Evolutionary conservation across 2,329 filamentous ascomycete species (phyloP).

Genomic region (Pestalotiopsis sp.): DNA sequence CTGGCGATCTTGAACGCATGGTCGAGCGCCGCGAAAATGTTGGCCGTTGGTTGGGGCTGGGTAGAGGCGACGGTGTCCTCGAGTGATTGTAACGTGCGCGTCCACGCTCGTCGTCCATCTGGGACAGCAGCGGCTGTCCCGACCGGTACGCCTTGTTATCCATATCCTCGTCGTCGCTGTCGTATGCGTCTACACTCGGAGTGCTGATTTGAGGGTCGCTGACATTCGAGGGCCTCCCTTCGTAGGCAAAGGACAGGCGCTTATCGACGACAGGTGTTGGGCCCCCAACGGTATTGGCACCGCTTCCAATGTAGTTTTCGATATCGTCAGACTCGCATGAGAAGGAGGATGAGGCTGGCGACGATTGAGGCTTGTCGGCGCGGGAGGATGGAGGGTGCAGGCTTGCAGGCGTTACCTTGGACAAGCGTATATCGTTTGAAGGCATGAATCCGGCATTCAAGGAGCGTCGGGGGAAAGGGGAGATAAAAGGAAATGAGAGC

Average conservation of each 20-base stretch:
- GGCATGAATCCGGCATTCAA: conserved; percentile 21
- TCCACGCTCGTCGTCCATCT: conserved; percentile 33
- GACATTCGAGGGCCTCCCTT: conserved; percentile 15
- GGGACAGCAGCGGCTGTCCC: conserved; percentile 43
- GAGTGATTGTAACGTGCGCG: conserved; percentile 28
- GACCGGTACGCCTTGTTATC: conserved; percentile 46
- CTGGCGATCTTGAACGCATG: conserved; percentile 79
- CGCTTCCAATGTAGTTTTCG: conserved; percentile 29
- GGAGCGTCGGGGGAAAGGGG: conserved; percentile 12
- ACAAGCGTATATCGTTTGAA: conserved; percentile 28
- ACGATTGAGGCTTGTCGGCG: conserved; percentile 19
- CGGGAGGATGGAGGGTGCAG: conserved; percentile 18
- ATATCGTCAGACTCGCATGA: conserved; percentile 27
- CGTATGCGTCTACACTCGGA: conserved; percentile 34
- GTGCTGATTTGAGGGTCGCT: conserved; percentile 2
- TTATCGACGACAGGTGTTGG: conserved; percentile 26
- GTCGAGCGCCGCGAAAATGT: conserved; percentile 61
- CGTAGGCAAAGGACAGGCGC: conserved; percentile 23
- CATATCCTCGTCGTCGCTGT: conserved; percentile 43
- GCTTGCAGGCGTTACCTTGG: conserved; percentile 25
- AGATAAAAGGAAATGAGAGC: conserved; percentile 8
- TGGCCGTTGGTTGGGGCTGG: conserved; percentile 30
- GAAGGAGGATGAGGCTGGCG: conserved; percentile 24
- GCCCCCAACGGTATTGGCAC: conserved; percentile 27
- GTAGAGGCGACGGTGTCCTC: conserved; percentile 27